phyloP scores from a whole-genome alignment of 2,329 filamentous ascomycete species.

The Hortaea sp. region DNA sequence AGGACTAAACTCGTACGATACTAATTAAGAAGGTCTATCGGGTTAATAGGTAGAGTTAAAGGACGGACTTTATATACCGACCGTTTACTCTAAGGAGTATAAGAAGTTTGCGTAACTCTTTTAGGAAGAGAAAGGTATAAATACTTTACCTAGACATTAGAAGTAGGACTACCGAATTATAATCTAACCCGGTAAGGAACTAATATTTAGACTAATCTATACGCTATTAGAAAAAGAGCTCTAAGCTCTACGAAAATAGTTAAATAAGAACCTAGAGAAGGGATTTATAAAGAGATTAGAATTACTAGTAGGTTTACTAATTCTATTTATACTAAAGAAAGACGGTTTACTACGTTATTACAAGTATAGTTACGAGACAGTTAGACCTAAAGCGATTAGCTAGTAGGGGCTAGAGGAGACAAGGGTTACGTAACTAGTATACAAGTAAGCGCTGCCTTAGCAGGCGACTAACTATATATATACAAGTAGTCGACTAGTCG shows the following conservation, averaged over 20 bases:
- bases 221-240: constrained; percentile 6
- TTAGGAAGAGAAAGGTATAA: constrained; percentile 5
- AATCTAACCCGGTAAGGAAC: constrained; percentile 5
- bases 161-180: constrained; percentile 9
- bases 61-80: neutral
- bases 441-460: too few relatives aligned
- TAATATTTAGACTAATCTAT: constrained; percentile 7
- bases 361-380: too few relatives aligned
- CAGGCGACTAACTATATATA: too few relatives aligned
- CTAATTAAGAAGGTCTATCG: constrained; percentile 2
- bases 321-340: constrained; percentile 18
- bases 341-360: constrained; percentile 10
- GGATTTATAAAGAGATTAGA: neutral
- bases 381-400: too few relatives aligned
- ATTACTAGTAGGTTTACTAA: constrained; percentile 1
- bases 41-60: constrained; percentile 7
- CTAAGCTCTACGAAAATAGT: constrained; percentile 3
- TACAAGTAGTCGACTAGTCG: too few relatives aligned
- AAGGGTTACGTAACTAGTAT: too few relatives aligned
- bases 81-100: neutral
- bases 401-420: too few relatives aligned
- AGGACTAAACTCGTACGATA: too few relatives aligned
- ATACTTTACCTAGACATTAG: constrained; percentile 6
- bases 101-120: neutral
- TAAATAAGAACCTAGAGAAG: neutral